Base-by-base conservation (phyloP, 1,284 basidiomycete genomes). In the Cryptococcus sp. region DNA sequence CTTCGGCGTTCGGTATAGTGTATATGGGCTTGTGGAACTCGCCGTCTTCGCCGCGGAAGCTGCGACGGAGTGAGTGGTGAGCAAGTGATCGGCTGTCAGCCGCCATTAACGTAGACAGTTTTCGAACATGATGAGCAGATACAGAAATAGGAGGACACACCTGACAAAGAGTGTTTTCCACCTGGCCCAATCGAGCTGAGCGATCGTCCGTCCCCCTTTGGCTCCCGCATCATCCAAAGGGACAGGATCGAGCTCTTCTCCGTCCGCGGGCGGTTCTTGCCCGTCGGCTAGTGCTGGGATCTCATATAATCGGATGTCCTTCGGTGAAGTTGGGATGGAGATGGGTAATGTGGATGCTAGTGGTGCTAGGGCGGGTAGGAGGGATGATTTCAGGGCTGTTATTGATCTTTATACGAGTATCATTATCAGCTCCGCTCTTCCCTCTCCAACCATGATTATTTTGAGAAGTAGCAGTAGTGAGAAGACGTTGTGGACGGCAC, bases 81-180 rank as follows among this genome's bases (percentile, higher is more conserved):
- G 25, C 25, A 25, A 6, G 15, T 45, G 5, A 45, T 4, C 42
- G 42, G 11, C 6, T 22, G 17, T 47, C 45, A 47, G 47, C 47
- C 44, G 52, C 38, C 54, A 38, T 40, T 3, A 25, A 16, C 19
- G 27, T 20, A 41, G 44, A 23, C 27, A 39, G 22, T 20, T 13
- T 22, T 23, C 35, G 15, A 51, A 19, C 51, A 8, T 4, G 25
- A 50, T 11, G 25, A 23, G 13, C 4, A 23, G 35, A 20, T 1
- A 3, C 6, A 8, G 16, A 39, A 16, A 25, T 19, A 27, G 15
- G 44, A 39, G 15, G 11, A 67, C 72, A 54, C 48, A 76, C 75
- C 70, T 71, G 8, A 77, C 60, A 59, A 64, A 75, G 15, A 75
- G 42, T 47, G 51, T 67, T 65, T 75, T 74, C 73, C 72, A 77